Evolutionary conservation across 2,329 filamentous ascomycete genomes (phyloP).

Genomic region (Lecanicillium sp.): DNA sequence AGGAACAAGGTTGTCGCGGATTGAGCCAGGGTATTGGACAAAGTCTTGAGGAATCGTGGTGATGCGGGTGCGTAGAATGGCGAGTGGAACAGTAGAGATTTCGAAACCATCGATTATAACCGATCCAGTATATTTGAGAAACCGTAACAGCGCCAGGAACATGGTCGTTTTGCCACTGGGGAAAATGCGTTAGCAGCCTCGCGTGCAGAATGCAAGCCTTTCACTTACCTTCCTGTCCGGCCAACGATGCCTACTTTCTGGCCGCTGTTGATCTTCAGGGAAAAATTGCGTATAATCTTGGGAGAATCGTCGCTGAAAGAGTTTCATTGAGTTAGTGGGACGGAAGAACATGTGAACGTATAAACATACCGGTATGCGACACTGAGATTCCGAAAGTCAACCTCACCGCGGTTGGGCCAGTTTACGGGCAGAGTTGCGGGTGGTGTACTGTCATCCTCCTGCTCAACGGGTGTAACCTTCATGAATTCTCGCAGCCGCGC

Average conservation of each 20-base stretch:
- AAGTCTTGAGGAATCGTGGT: neutral
- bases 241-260: conserved; percentile 1
- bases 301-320: neutral
- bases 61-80: neutral
- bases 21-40: neutral
- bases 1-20: neutral
- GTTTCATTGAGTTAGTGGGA: neutral
- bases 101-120: neutral
- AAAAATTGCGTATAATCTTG: neutral
- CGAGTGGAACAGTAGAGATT: neutral
- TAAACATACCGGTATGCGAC: neutral
- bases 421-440: neutral
- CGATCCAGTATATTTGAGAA: neutral
- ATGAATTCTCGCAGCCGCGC: neutral
- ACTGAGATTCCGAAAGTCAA: neutral
- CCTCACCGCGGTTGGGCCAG: conserved; percentile 1
- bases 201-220: too few species aligned
- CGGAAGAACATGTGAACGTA: too few species aligned
- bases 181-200: too few species aligned
- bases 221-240: neutral
- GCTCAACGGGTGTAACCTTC: neutral
- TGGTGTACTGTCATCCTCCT: neutral
- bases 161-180: conserved; percentile 1
- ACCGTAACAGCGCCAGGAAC: neutral
- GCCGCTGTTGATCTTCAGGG: neutral